A percentile compares a stretch with the other conserved stretches of the same genome.
phyloP scores from a whole-genome alignment of 1,284 basidiomycete species.

The Rhodotorula sp. region DNA sequence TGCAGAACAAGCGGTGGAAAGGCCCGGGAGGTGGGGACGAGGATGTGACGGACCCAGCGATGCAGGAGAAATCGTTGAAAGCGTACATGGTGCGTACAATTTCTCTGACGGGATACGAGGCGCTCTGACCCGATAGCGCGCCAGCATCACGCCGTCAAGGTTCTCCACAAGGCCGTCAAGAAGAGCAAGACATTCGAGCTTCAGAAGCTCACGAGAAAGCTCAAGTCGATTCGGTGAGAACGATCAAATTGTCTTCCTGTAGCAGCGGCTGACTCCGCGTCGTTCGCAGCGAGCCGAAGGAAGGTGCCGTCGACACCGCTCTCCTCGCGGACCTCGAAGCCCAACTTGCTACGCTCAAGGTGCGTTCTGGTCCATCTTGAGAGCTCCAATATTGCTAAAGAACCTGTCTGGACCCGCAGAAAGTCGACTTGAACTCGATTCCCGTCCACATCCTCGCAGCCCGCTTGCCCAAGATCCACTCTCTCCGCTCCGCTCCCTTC shows the following conservation, averaged over 20 bases:
- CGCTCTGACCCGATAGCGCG: rapidly evolving
- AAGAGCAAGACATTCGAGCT: constrained; percentile 78
- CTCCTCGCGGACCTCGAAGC: constrained; percentile 59
- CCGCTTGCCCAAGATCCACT: constrained; percentile 71
- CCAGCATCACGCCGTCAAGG: constrained; percentile 67
- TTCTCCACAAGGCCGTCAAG: constrained; percentile 69
- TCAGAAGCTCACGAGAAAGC: constrained; percentile 76
- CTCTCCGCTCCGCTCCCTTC: constrained; percentile 45
- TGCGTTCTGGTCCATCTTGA: constrained; percentile 40
- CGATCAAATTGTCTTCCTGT: too few species aligned
- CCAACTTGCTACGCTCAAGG: constrained; percentile 69
- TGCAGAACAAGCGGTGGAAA: constrained; percentile 8
- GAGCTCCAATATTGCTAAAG: not conserved
- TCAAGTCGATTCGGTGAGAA: constrained; percentile 66
- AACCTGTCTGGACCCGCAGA: constrained; percentile 50
- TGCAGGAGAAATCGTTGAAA: not conserved
- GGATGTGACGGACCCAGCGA: not conserved
- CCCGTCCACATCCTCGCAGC: constrained; percentile 63
- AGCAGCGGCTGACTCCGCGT: not conserved
- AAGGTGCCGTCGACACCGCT: constrained; percentile 48
- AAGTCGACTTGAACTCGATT: constrained; percentile 60
- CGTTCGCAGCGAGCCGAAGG: constrained; percentile 48
- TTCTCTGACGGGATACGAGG: too few species aligned
- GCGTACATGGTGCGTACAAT: constrained; percentile 6
- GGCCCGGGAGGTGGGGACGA: not conserved